A percentile compares a stretch with the other conserved stretches of the same genome.
Conservation (phyloP, 208 protist genomes). For the Balamuthia mandrillaris region DNA sequence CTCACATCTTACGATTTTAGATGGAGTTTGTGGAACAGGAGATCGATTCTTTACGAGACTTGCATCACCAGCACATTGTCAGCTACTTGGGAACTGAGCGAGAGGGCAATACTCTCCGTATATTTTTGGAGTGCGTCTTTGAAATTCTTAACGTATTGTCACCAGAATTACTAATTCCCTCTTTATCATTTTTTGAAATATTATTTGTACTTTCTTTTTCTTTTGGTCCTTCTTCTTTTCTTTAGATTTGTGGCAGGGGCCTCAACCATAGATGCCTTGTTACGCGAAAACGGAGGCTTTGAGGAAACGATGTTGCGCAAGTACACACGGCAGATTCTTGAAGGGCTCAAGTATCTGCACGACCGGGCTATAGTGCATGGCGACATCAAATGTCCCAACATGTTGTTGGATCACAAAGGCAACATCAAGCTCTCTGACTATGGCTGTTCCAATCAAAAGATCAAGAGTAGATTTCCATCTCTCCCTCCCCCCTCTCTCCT, state of each 20-base stretch:
- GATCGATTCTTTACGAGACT: not conserved
- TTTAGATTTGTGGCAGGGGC: constrained; percentile 18
- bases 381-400: constrained; percentile 32
- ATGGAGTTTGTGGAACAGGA: not conserved
- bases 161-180: not conserved
- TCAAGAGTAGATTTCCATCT: not conserved
- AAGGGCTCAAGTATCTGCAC: constrained; percentile 21
- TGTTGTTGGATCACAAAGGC: constrained; percentile 25
- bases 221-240: not conserved
- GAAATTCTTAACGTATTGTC: not conserved
- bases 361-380: not conserved
- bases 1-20: not conserved
- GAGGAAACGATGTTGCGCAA: constrained; percentile 20
- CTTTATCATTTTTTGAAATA: not conserved
- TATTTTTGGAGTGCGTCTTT: constrained; percentile 12
- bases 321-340: constrained; percentile 29
- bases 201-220: not conserved
- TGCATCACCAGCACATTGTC: constrained; percentile 14
- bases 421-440: constrained; percentile 37
- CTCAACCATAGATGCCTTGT: not conserved
- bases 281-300: not conserved
- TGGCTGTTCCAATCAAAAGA: constrained; percentile 27
- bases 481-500: not conserved
- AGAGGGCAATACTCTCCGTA: not conserved
- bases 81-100: constrained; percentile 8